Evolutionary conservation across 2,329 filamentous ascomycete genomes (phyloP), one percentile per base, ranked within the genome.

Genomic region (Colletotrichum gloeosporioides): DNA sequence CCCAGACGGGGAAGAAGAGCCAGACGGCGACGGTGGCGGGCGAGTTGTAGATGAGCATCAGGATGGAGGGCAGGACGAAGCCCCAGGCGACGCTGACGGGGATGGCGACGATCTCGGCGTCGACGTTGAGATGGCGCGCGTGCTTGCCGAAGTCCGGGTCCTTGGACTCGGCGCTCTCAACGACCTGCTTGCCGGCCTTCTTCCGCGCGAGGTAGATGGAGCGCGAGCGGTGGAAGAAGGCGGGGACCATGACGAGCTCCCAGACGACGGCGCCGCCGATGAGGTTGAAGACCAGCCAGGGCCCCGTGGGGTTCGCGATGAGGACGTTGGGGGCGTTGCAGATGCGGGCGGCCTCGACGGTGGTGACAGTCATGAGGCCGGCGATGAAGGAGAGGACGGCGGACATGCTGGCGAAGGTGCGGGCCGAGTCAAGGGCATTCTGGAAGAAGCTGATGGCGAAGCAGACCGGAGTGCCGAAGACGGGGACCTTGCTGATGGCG

Each of bases 81-180:
- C 89, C 89, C 12, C 89, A 63, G 0, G 86, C 84, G 0, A 91
- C 86, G 29, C 87, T 87, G 31, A 87, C 78, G 9, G 90, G 89
- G 25, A 91, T 90, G 31, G 92, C 91, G 73, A 92, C 86, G 75
- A 90, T 89, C 81, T 94, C 92, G 4, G 90, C 84, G 27, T 82
- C 82, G 8, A 84, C 83, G 13, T 71, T 57, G 15, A 90, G 81
- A 74, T 87, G 85, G 10, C 88, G 84, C 75, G 81, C 77, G 44
- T 81, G 72, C 66, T 79, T 73, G 57, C 82, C 82, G 49, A 84
- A 78, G 12, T 80, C 80, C 9, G 82, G 81, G 72, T 84, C 80
- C 22, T 77, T 72, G 29, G 78, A 77, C 13, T 80, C 75, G 8
- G 80, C 76, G 25, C 76, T 77, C 63, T 80, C 70, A 6, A 80